Conservation (phyloP, 2,329 filamentous ascomycete genomes). For the Phaeosphaeriaceae sp. region DNA sequence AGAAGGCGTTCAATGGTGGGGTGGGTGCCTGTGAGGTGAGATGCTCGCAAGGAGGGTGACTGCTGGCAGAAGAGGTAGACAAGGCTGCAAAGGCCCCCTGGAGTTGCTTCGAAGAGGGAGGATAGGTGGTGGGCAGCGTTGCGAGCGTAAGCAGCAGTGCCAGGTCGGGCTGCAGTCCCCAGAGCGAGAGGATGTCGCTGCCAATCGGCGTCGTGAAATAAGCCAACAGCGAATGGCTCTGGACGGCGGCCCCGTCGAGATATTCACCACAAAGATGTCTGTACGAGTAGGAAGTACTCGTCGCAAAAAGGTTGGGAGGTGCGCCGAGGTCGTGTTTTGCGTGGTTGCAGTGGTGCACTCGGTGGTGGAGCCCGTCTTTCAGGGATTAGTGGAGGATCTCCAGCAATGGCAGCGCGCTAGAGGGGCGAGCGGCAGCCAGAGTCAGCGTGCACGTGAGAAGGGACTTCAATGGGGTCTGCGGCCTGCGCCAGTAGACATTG, state of each 20-base stretch:
- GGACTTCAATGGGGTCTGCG: conserved; percentile 9
- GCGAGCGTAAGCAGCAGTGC: conserved; percentile 24
- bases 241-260: background rate
- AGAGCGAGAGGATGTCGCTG: conserved; percentile 16
- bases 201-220: conserved; percentile 19
- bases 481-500: background rate
- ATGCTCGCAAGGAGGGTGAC: conserved; percentile 12
- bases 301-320: conserved; percentile 11
- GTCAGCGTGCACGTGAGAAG: conserved; percentile 24
- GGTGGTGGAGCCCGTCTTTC: conserved; percentile 11
- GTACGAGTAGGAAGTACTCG: conserved; percentile 11
- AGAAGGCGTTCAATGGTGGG: conserved; percentile 41
- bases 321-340: conserved; percentile 14
- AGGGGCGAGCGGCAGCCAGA: background rate
- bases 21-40: conserved; percentile 19
- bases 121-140: conserved; percentile 5
- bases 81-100: conserved; percentile 1
- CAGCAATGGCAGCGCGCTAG: conserved; percentile 1
- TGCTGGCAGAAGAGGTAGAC: conserved; percentile 6
- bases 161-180: conserved; percentile 24
- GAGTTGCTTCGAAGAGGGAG: conserved; percentile 1
- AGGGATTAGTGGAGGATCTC: conserved; percentile 9
- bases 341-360: conserved; percentile 25
- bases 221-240: conserved; percentile 6
- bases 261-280: background rate